Evolutionary conservation across 106 monocot species (phyloP).

Genomic region (Dioscorea alata): DNA sequence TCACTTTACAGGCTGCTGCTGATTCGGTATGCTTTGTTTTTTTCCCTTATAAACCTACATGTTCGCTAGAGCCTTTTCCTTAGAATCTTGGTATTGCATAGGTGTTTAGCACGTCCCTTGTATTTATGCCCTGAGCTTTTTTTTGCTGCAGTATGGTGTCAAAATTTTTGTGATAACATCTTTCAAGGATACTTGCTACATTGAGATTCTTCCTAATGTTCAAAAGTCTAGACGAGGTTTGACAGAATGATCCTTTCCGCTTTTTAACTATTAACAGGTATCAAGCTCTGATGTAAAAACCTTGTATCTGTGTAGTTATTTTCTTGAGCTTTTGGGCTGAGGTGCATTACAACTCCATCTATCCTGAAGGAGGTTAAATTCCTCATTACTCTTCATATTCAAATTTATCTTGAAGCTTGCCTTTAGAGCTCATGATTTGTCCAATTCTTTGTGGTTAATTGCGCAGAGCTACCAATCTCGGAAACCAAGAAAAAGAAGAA

Average conservation of each 20-base stretch:
- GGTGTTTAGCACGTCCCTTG: background rate
- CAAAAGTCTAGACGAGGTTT: conserved; percentile 85
- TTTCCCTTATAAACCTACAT: background rate
- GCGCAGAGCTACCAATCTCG: conserved; percentile 34
- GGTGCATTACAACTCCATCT: conserved; percentile 80
- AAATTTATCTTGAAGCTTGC: background rate
- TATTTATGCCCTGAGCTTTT: background rate
- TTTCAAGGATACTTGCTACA: conserved; percentile 92
- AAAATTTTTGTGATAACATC: conserved; percentile 95
- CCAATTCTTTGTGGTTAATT: background rate
- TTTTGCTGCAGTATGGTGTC: conserved; percentile 75
- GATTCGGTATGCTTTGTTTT: conserved; percentile 41
- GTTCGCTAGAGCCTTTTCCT: background rate
- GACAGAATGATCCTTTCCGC: background rate
- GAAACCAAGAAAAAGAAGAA: conserved; percentile 62
- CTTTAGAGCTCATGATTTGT: background rate
- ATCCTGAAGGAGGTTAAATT: conserved; percentile 65
- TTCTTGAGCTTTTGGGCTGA: conserved; percentile 81
- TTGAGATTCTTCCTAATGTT: conserved; percentile 74
- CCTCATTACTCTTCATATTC: background rate
- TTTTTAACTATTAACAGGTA: too few relatives aligned
- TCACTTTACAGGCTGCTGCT: conserved; percentile 91
- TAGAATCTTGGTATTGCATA: background rate
- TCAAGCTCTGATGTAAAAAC: background rate
- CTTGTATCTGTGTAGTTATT: conserved; percentile 38